Base-by-base conservation (phyloP, 2,329 filamentous ascomycete genomes). In the Phyllosticta citribraziliensis region DNA sequence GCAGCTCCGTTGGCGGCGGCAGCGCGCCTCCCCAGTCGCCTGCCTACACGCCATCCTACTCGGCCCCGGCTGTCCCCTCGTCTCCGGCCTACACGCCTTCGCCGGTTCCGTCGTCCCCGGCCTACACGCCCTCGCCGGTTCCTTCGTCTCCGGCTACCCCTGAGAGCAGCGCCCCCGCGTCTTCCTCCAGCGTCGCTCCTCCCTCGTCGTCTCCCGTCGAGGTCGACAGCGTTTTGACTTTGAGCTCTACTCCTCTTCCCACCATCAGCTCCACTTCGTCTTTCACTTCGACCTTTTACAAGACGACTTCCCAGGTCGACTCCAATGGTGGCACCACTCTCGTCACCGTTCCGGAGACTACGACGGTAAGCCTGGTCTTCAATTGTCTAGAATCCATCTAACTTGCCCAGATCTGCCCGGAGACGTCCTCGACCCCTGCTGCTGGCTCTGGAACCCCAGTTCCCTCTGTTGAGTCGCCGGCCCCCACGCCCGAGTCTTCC, bases 201-300 rank as follows among this genome's bases (percentile, higher is more conserved):
- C 17, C 40, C 8, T 47, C 40, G 14, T 47, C 40, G 40, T 47
- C 40, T 17, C 14, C 40, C 40, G 40, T 47, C 40, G n/a, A n/a
- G 14, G 40, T 47, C 6, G 40, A 47, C 40, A 47, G 40, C n/a
- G 40, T 47, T n/a, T 2, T 47, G 40, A n/a, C 19, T 24, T 27
- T 19, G 52, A 53, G 52, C 52, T 53, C 52, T 9, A 24, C 52
- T 24, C 52, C 52, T 25, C 25, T 53, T 12, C 20, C 52, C 52
- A 60, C 58, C 24, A 56, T 60, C 58, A 35, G 50, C 33, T 51
- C n/a, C 12, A 60, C 58, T 24, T 56, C 52, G n/a, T 51, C 52
- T 25, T 55, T 53, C 53, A 55, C 53, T 51, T 51, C 54, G 54
- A 55, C 54, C 17, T 33, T 55, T 11, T 55, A 55, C 54, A 55